These are phyloP conservation scores for Aspergillus indologenus DNA, from an alignment of 495 filamentous ascomycete genomes.

Conservation along the genomic window DNA sequence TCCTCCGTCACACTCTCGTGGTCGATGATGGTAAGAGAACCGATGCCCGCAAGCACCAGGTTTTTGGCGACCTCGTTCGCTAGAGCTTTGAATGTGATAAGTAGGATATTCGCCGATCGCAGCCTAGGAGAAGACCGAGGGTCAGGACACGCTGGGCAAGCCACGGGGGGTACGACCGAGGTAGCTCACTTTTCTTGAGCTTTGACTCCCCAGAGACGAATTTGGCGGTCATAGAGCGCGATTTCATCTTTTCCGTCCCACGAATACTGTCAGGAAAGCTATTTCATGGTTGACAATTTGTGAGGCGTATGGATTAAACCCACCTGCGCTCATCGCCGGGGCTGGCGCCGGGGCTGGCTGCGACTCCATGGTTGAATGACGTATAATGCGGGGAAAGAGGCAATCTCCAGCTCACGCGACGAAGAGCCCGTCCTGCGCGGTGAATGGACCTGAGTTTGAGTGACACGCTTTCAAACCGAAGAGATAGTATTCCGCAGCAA, in stretches of 20 bases:
- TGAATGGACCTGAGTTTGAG: not conserved
- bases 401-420: not conserved
- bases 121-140: slow-evolving; percentile 51
- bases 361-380: slow-evolving; percentile 29
- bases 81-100: slow-evolving; percentile 85
- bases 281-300: too few relatives aligned
- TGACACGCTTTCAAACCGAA: not conserved
- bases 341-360: slow-evolving; percentile 31
- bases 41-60: slow-evolving; percentile 91
- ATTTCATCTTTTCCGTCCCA: slow-evolving; percentile 70
- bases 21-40: slow-evolving; percentile 86
- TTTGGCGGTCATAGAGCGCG: slow-evolving; percentile 95
- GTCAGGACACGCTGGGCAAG: slow-evolving; percentile 2
- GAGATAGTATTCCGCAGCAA: not conserved
- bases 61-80: slow-evolving; percentile 96
- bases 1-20: slow-evolving; percentile 70
- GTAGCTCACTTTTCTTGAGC: slow-evolving; percentile 71
- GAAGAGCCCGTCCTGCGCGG: not conserved
- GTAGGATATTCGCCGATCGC: slow-evolving; percentile 84
- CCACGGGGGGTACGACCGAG: not conserved
- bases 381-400: not conserved
- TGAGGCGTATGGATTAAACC: slow-evolving; percentile 5
- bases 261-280: slow-evolving; percentile 10
- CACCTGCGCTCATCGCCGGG: slow-evolving; percentile 55
- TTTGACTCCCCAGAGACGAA: slow-evolving; percentile 95